Conservation (phyloP, 768 basidiomycete genomes). For the Amanita thiersii region DNA sequence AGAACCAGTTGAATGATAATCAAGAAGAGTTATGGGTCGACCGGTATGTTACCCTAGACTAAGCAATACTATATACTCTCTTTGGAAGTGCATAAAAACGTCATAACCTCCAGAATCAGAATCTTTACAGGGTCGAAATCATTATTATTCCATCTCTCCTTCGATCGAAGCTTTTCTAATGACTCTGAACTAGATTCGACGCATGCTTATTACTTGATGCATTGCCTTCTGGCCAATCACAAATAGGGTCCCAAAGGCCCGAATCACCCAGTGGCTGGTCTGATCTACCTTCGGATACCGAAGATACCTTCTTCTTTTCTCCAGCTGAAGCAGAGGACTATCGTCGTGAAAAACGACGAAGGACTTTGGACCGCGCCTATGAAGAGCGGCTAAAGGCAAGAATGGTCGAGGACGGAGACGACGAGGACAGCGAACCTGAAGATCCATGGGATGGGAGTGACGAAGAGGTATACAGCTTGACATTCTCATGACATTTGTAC, state of each 20-base stretch:
- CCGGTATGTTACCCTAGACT: slow-evolving; percentile 53
- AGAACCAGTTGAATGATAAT: slow-evolving; percentile 7
- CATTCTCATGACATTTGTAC: neutral
- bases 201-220: slow-evolving; percentile 66
- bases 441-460: slow-evolving; percentile 63
- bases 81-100: neutral
- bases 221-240: slow-evolving; percentile 18
- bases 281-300: slow-evolving; percentile 76
- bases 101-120: slow-evolving; percentile 1
- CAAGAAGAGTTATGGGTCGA: slow-evolving; percentile 60
- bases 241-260: slow-evolving; percentile 12
- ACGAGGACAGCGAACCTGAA: slow-evolving; percentile 24
- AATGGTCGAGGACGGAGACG: slow-evolving; percentile 32
- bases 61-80: slow-evolving; percentile 1
- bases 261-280: slow-evolving; percentile 66
- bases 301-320: slow-evolving; percentile 79
- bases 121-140: slow-evolving; percentile 1
- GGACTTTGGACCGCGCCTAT: slow-evolving; percentile 46
- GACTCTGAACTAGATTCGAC: slow-evolving; percentile 55
- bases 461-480: slow-evolving; percentile 45
- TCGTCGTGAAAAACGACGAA: slow-evolving; percentile 58
- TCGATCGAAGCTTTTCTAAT: slow-evolving; percentile 13
- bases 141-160: slow-evolving; percentile 13
- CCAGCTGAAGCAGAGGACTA: slow-evolving; percentile 61
- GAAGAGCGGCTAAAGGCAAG: slow-evolving; percentile 63